phyloP scores from a whole-genome alignment of 2,329 filamentous ascomycete genomes.

The Tolypocladium paradoxum region DNA sequence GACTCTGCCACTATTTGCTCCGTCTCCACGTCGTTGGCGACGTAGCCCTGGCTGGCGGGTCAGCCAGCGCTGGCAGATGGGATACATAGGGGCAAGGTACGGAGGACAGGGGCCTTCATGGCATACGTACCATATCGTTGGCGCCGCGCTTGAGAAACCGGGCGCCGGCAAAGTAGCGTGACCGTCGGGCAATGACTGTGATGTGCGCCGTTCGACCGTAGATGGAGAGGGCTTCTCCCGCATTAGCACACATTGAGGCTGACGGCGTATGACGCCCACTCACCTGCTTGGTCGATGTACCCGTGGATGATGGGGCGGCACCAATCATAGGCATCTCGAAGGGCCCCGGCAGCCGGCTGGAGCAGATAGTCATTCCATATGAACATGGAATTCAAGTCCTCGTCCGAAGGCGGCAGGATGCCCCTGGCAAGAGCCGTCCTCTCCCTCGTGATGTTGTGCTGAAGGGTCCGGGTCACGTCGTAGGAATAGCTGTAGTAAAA shows the following conservation, averaged over 20 bases:
- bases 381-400: slow-evolving; percentile 87
- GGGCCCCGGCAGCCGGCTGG: slow-evolving; percentile 54
- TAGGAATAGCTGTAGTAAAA: slow-evolving; percentile 99
- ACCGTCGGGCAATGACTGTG: slow-evolving; percentile 85
- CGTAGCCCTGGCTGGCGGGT: slow-evolving; percentile 55
- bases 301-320: slow-evolving; percentile 92
- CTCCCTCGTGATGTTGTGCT: slow-evolving; percentile 82
- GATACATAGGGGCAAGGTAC: neutral
- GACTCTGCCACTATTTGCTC: slow-evolving; percentile 97
- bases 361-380: slow-evolving; percentile 94
- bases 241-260: neutral
- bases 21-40: slow-evolving; percentile 97
- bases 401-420: slow-evolving; percentile 42
- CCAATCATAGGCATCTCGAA: slow-evolving; percentile 88
- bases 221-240: slow-evolving; percentile 52
- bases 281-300: slow-evolving; percentile 79
- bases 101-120: neutral
- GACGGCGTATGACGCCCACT: slow-evolving; percentile 5
- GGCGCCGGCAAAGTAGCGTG: slow-evolving; percentile 86
- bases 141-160: slow-evolving; percentile 89
- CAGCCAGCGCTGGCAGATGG: neutral
- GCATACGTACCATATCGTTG: slow-evolving; percentile 57
- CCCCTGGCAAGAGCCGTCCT: slow-evolving; percentile 60
- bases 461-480: slow-evolving; percentile 83
- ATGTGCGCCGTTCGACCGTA: slow-evolving; percentile 87